Percentiles rank a stretch among this genome's conserved stretches.
These are phyloP conservation scores for Botrytis squamosa DNA, from an alignment of 2,329 filamentous ascomycete genomes.

Conservation along the genomic window DNA sequence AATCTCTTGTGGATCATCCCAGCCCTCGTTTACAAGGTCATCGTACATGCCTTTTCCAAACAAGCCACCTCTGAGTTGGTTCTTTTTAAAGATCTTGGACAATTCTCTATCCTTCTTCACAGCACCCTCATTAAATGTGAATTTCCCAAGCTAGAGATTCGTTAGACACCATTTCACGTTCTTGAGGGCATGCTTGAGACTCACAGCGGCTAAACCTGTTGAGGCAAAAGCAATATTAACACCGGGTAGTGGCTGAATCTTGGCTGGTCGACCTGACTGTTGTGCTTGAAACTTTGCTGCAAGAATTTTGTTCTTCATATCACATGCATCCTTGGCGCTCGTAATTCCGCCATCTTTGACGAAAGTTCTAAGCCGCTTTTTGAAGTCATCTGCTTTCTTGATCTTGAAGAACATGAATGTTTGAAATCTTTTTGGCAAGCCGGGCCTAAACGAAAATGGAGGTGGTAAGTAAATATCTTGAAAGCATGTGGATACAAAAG, in stretches of 20 bases:
- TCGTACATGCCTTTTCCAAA: constrained; percentile 9
- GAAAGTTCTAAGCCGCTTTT: neutral
- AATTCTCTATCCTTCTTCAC: neutral
- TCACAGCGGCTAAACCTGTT: constrained; percentile 4
- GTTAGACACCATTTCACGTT: neutral
- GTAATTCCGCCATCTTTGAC: neutral
- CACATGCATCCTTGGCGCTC: constrained; percentile 4
- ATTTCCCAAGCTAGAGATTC: neutral
- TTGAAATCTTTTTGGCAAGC: constrained; percentile 1
- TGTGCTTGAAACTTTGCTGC: neutral
- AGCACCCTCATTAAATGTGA: neutral
- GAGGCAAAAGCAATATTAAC: constrained; percentile 5
- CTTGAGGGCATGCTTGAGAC: neutral
- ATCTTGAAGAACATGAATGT: constrained; percentile 12
- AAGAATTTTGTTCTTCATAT: neutral
- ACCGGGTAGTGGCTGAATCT: neutral
- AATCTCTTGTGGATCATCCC: constrained; percentile 9
- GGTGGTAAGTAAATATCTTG: neutral
- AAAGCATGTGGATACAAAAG: neutral
- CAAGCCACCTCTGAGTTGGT: constrained; percentile 9
- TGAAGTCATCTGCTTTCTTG: constrained; percentile 6
- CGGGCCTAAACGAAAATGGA: neutral
- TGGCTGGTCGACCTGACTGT: neutral
- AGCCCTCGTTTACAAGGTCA: constrained; percentile 2
- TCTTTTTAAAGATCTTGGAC: neutral